Conservation (phyloP, 345 rosid species). For the Dimocarpus longan region DNA sequence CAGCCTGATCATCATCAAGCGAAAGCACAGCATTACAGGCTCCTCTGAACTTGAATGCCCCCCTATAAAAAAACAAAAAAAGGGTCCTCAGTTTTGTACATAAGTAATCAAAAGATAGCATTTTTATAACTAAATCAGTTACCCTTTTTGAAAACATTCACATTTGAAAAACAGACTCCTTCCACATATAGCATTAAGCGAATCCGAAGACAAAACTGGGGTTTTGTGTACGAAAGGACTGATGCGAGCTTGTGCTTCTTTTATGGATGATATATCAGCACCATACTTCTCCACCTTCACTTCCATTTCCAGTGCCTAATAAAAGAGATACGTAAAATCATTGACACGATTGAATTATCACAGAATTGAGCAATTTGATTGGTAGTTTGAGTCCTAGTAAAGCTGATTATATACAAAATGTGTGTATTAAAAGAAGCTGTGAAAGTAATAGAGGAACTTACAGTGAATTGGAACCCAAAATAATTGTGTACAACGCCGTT, state of each 20-base stretch:
- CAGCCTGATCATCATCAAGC: constrained; percentile 61
- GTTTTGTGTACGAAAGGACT: constrained; percentile 61
- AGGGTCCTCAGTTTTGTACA: constrained; percentile 3
- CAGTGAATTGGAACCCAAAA: neutral
- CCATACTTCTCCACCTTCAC: constrained; percentile 56
- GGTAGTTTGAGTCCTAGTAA: no score
- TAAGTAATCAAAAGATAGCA: neutral
- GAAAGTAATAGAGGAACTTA: neutral
- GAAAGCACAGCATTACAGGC: constrained; percentile 87
- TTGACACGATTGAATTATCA: no score
- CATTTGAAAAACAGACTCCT: constrained; percentile 78
- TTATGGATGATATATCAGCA: constrained; percentile 74
- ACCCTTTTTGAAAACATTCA: constrained; percentile 95
- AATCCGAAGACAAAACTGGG: constrained; percentile 71
- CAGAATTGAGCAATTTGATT: neutral
- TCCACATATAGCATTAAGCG: constrained; percentile 61
- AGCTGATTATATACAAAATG: no score
- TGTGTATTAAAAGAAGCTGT: neutral
- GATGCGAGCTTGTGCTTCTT: constrained; percentile 70
- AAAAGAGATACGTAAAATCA: no score
- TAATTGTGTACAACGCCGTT: neutral
- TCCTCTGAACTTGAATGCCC: constrained; percentile 95
- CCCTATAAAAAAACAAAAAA: constrained; percentile 42
- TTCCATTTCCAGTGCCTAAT: constrained; percentile 39
- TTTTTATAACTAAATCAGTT: neutral